Percentiles rank a stretch among this genome's conserved stretches.
Conservation (phyloP, 352 stramenopile genomes). For the Phytophthora sansomeana region DNA sequence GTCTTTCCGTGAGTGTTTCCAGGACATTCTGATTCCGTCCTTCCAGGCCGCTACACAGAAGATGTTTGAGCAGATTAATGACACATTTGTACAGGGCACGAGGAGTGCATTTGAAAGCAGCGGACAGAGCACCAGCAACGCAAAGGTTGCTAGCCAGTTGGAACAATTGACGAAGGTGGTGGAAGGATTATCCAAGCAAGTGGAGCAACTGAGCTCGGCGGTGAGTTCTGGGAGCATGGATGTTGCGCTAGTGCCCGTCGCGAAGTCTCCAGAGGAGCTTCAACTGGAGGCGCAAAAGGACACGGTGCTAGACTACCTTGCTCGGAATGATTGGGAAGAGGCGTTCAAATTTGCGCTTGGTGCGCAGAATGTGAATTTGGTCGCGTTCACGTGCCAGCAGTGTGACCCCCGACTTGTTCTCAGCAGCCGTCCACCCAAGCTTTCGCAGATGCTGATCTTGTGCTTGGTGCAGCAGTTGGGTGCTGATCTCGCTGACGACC, state of each 20-base stretch:
- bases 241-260: slow-evolving; percentile 24
- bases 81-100: slow-evolving; percentile 81
- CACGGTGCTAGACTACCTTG: slow-evolving; percentile 56
- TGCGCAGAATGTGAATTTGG: slow-evolving; percentile 78
- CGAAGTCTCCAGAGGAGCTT: slow-evolving; percentile 52
- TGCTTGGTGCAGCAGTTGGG: slow-evolving; percentile 88
- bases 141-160: slow-evolving; percentile 68
- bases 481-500: slow-evolving; percentile 68
- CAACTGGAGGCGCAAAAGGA: slow-evolving; percentile 72
- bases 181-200: slow-evolving; percentile 65
- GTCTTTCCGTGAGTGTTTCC: slow-evolving; percentile 88
- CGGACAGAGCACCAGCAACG: slow-evolving; percentile 60
- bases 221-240: slow-evolving; percentile 36
- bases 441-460: slow-evolving; percentile 88
- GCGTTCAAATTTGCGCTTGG: slow-evolving; percentile 85
- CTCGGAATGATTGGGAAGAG: slow-evolving; percentile 73
- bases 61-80: slow-evolving; percentile 91
- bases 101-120: slow-evolving; percentile 68
- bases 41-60: slow-evolving; percentile 90
- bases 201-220: slow-evolving; percentile 55
- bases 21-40: slow-evolving; percentile 87
- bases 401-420: slow-evolving; percentile 72
- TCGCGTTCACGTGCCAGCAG: slow-evolving; percentile 74
- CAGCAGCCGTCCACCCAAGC: slow-evolving; percentile 67
- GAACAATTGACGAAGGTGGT: slow-evolving; percentile 72